Conservation (phyloP, 495 filamentous ascomycete species). For the Margaritispora aquatica region DNA sequence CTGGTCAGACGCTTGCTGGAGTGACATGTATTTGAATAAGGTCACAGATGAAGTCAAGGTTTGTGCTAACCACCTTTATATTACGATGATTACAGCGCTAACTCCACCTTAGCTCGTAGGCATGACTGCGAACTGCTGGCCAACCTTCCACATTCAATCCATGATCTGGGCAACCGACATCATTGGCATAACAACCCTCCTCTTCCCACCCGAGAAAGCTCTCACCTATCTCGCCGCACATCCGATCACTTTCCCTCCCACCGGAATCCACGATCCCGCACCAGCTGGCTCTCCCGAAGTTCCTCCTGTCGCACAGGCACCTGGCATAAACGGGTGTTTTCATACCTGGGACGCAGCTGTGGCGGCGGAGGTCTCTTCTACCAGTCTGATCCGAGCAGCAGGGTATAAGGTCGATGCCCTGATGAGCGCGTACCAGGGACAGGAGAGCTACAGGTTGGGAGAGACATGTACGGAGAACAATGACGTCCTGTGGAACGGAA, state of each 20-base stretch:
- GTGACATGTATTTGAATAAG: slow-evolving; percentile 23
- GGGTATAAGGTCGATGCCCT: slow-evolving; percentile 31
- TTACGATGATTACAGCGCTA: neutral
- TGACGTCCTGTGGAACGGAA: slow-evolving; percentile 12
- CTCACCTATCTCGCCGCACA: neutral
- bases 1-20: slow-evolving; percentile 29
- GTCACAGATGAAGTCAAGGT: slow-evolving; percentile 28
- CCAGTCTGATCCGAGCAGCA: slow-evolving; percentile 19
- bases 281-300: neutral
- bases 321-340: slow-evolving; percentile 24
- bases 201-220: slow-evolving; percentile 14
- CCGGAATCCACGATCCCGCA: neutral
- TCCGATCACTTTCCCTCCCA: neutral
- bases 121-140: slow-evolving; percentile 29
- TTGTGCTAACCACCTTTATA: neutral
- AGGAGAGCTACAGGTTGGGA: neutral
- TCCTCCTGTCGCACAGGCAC: slow-evolving; percentile 1
- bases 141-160: slow-evolving; percentile 27
- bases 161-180: slow-evolving; percentile 34
- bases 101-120: slow-evolving; percentile 26
- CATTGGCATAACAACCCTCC: slow-evolving; percentile 27
- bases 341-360: slow-evolving; percentile 17
- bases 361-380: slow-evolving; percentile 25
- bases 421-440: slow-evolving; percentile 20
- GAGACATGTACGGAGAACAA: neutral